Evolutionary conservation across 1,139 yeast species (phyloP), one percentile per base, ranked within the genome.

Genomic region (Candida tetrigidarum): DNA sequence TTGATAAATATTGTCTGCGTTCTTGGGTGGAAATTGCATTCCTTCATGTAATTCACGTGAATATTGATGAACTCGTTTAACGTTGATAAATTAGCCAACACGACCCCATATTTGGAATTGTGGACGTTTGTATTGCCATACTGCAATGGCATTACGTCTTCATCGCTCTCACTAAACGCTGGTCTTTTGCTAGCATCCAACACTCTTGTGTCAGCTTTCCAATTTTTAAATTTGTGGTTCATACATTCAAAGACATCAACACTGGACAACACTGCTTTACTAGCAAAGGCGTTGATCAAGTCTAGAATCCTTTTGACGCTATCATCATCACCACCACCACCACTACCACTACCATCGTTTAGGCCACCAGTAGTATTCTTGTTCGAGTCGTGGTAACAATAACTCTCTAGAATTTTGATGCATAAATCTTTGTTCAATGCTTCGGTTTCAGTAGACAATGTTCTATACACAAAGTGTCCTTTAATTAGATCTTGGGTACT

Each of bases 401-500:
- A 71, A 1, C 78, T 63, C 44, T 68, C 68, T 6, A 74, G 61
- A 5, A 73, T 63, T 34, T 59, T 59, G 3, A 68, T 47, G 42
- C 71, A 62, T 19, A 74, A 49, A 7, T 70, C 72, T 39, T 64
- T 66, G 26, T 66, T 64, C 36, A 74, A 52, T 1, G 67, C 70
- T 19, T 14, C 8, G 27, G 50, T 57, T 43, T 69, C 67, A 1
- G 77, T 78, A 18, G 51, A 55, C 41, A 68, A 50, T 0, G 59
- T 45, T 41, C 64, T 63, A 44, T 69, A 73, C 5, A 73, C 51
- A 46, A 58, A 71, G 45, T 71, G 74, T 16, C 69, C 56, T 46
- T 73, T 77, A 11, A 74, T 64, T 12, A 74, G 55, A 4, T 62
- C 52, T 8, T 72, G 49, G 0, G 74, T 63, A 62, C 65, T 64